phyloP scores from a whole-genome alignment of 495 filamentous ascomycete species.

The Coniosporium apollinis region DNA sequence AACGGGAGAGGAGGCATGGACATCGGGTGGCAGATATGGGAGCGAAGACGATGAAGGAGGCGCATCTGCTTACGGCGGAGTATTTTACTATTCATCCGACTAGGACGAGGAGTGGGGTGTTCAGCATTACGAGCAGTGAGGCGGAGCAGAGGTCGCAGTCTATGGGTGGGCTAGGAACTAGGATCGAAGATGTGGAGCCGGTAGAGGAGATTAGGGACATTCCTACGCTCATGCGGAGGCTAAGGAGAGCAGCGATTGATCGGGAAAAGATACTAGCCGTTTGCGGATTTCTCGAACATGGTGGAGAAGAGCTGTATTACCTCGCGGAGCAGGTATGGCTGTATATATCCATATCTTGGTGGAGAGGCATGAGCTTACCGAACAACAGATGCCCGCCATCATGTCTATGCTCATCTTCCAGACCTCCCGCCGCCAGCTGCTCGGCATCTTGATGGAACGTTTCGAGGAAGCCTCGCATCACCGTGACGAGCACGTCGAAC shows the following conservation, averaged over 20 bases:
- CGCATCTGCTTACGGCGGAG: slow-evolving; percentile 56
- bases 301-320: slow-evolving; percentile 63
- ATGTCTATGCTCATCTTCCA: slow-evolving; percentile 83
- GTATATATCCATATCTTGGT: too few relatives aligned
- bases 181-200: too few relatives aligned
- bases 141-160: slow-evolving; percentile 9
- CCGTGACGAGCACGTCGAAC: slow-evolving; percentile 13
- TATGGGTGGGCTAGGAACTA: too few relatives aligned
- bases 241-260: slow-evolving; percentile 61
- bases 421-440: slow-evolving; percentile 59
- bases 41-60: slow-evolving; percentile 26
- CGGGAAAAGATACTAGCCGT: slow-evolving; percentile 76
- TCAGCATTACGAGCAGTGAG: slow-evolving; percentile 9
- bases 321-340: slow-evolving; percentile 50
- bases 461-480: slow-evolving; percentile 35
- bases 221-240: slow-evolving; percentile 40
- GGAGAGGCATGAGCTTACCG: too few relatives aligned
- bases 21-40: slow-evolving; percentile 21
- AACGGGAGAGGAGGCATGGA: slow-evolving; percentile 48
- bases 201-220: slow-evolving; percentile 47
- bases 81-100: slow-evolving; percentile 67
- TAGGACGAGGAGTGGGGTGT: slow-evolving; percentile 21
- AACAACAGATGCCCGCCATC: slow-evolving; percentile 57
- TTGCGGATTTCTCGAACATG: slow-evolving; percentile 60
- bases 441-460: slow-evolving; percentile 44